Percentiles rank a stretch among this genome's conserved stretches.
phyloP scores from a whole-genome alignment of 352 stramenopile species.

The Phytophthora sansomeana region DNA sequence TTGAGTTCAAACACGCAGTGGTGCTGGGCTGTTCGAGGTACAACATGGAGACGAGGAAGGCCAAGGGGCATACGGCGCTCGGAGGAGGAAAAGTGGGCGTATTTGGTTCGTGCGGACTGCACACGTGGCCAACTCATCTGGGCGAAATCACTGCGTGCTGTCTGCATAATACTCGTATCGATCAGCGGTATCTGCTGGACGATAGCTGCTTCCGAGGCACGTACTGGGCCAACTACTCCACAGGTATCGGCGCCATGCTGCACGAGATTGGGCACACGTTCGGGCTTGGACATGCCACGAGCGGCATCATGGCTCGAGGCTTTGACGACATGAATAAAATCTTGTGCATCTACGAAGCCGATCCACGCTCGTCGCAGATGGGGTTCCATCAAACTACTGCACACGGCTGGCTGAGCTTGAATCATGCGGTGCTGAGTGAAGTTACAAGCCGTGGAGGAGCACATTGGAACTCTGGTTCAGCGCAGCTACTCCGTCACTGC shows the following conservation, averaged over 20 bases:
- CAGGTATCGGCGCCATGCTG: slow-evolving; percentile 68
- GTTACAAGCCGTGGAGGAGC: slow-evolving; percentile 41
- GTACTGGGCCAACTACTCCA: slow-evolving; percentile 72
- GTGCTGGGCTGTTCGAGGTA: slow-evolving; percentile 74
- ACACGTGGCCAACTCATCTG: slow-evolving; percentile 63
- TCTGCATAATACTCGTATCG: slow-evolving; percentile 65
- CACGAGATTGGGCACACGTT: slow-evolving; percentile 76
- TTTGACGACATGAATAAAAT: slow-evolving; percentile 83
- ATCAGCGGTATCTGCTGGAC: slow-evolving; percentile 55
- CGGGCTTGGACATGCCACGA: slow-evolving; percentile 59
- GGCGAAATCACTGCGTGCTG: slow-evolving; percentile 59
- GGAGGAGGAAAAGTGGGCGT: slow-evolving; percentile 64
- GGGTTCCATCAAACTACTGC: slow-evolving; percentile 16
- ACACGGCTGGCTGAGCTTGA: slow-evolving; percentile 50
- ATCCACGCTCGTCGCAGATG: slow-evolving; percentile 26
- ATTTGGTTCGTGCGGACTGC: slow-evolving; percentile 75
- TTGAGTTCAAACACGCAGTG: slow-evolving; percentile 72
- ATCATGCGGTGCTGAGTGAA: slow-evolving; percentile 47
- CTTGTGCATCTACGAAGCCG: slow-evolving; percentile 53
- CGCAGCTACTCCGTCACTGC: slow-evolving; percentile 56
- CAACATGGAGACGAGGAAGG: slow-evolving; percentile 55
- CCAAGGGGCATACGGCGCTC: slow-evolving; percentile 67
- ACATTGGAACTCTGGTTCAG: slow-evolving; percentile 67
- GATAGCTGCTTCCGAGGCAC: slow-evolving; percentile 70
- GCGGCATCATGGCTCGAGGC: slow-evolving; percentile 71